Evolutionary conservation across 768 basidiomycete species (phyloP).

Genomic region (Boletus sp.): DNA sequence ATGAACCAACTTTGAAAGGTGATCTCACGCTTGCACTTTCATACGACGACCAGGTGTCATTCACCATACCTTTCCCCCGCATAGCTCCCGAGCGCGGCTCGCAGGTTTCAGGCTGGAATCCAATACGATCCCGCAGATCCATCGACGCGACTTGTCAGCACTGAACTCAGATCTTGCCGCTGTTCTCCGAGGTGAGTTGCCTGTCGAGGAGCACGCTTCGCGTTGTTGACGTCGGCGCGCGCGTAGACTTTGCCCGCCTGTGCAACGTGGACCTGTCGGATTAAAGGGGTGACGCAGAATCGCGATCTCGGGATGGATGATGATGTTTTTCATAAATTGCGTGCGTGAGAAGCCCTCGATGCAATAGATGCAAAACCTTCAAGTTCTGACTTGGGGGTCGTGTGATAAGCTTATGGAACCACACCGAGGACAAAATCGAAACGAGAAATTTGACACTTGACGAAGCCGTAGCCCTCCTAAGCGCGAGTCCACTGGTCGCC

Average conservation of each 20-base stretch:
- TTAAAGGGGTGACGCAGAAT: too few relatives aligned
- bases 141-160: not conserved
- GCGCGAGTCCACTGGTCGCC: too few relatives aligned
- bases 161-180: not conserved
- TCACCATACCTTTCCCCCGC: not conserved
- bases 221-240: too few relatives aligned
- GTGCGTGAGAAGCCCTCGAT: not conserved
- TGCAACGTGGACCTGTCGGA: too few relatives aligned
- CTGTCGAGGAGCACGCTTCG: not conserved
- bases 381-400: not conserved
- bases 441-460: too few relatives aligned
- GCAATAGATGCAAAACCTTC: not conserved
- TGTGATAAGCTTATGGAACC: not conserved
- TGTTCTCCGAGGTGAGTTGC: not conserved
- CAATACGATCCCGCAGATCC: not conserved
- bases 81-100: not conserved
- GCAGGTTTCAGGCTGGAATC: not conserved
- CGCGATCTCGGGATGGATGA: too few relatives aligned
- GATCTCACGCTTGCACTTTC: not conserved
- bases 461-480: too few relatives aligned
- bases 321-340: too few relatives aligned
- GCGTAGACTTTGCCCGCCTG: too few relatives aligned
- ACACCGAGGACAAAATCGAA: too few relatives aligned
- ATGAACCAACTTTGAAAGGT: not conserved
- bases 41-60: not conserved